These are phyloP conservation scores for Macrophomina phaseolina DNA, from an alignment of 2,329 filamentous ascomycete genomes.

Conservation along the genomic window DNA sequence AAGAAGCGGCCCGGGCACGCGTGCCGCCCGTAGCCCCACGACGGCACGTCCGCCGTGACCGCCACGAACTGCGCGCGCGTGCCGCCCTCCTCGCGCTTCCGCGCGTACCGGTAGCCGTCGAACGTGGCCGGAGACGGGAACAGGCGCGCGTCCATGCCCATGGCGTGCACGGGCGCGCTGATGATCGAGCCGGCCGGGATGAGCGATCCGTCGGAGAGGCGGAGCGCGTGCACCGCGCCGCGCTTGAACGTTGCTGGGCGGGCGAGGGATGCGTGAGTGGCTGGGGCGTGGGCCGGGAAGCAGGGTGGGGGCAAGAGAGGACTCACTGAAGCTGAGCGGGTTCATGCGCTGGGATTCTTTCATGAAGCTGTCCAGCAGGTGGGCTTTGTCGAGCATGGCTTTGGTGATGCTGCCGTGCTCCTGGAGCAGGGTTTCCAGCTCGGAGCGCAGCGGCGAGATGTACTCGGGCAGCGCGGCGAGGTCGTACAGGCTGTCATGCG, in stretches of 20 bases:
- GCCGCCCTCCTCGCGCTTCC: slow-evolving; percentile 32
- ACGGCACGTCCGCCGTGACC: slow-evolving; percentile 21
- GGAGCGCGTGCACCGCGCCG: neutral
- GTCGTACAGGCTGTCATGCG: slow-evolving; percentile 22
- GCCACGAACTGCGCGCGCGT: slow-evolving; percentile 30
- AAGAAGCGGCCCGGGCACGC: slow-evolving; percentile 43
- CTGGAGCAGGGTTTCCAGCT: slow-evolving; percentile 20
- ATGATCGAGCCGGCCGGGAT: neutral
- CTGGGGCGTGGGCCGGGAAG: no score
- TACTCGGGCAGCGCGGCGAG: slow-evolving; percentile 31
- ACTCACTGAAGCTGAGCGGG: no score
- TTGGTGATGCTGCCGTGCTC: slow-evolving; percentile 16
- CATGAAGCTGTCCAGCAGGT: slow-evolving; percentile 31
- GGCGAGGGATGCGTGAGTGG: no score
- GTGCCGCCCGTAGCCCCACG: slow-evolving; percentile 40
- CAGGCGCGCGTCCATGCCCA: slow-evolving; percentile 6
- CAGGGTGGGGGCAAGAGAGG: no score
- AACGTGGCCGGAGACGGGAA: neutral
- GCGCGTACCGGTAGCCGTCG: neutral
- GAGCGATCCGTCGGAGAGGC: neutral
- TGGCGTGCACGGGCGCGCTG: neutral
- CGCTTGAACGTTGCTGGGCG: neutral
- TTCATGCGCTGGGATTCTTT: slow-evolving; percentile 29
- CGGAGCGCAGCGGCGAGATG: slow-evolving; percentile 29
- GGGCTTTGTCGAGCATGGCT: slow-evolving; percentile 16